A percentile compares a stretch with the other conserved stretches of the same genome.
Conservation (phyloP, 768 basidiomycete species). For the Amanita phalloides region DNA sequence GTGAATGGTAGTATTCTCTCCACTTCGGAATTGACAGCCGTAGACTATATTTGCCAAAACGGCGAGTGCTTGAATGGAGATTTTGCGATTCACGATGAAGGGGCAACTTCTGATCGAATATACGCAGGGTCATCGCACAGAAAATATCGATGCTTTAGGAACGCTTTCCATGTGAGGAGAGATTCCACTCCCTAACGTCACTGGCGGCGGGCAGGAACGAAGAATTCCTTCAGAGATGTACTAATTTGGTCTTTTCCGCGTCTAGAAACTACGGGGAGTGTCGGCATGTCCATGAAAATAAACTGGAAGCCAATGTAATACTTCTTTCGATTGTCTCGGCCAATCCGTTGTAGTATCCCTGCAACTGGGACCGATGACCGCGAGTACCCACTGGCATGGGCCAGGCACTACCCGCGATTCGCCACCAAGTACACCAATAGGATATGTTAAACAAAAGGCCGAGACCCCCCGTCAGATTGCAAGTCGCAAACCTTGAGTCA, state of each 20-base stretch:
- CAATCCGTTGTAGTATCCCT: neutral
- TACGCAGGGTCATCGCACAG: no score
- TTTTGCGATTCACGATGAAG: no score
- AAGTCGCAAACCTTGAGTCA: slow-evolving; percentile 29
- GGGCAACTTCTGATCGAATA: no score
- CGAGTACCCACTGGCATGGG: slow-evolving; percentile 50
- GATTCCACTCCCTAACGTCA: slow-evolving; percentile 18
- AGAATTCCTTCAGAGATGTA: slow-evolving; percentile 25
- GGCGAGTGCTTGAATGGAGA: no score
- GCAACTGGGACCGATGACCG: slow-evolving; percentile 13
- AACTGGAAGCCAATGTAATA: slow-evolving; percentile 32
- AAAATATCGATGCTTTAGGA: no score
- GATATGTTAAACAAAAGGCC: slow-evolving; percentile 36
- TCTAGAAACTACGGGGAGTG: slow-evolving; percentile 37
- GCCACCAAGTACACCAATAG: slow-evolving; percentile 29
- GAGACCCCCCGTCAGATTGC: slow-evolving; percentile 32
- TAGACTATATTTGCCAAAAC: no score
- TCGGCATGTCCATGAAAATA: slow-evolving; percentile 32
- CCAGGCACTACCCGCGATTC: slow-evolving; percentile 32
- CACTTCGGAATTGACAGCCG: no score
- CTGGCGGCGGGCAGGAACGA: slow-evolving; percentile 26
- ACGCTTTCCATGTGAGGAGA: slow-evolving; percentile 15
- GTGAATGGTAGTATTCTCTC: no score
- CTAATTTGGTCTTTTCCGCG: slow-evolving; percentile 26
- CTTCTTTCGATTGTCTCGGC: slow-evolving; percentile 37